phyloP scores from a whole-genome alignment of 352 stramenopile genomes.

The Pythium phragmitis region DNA sequence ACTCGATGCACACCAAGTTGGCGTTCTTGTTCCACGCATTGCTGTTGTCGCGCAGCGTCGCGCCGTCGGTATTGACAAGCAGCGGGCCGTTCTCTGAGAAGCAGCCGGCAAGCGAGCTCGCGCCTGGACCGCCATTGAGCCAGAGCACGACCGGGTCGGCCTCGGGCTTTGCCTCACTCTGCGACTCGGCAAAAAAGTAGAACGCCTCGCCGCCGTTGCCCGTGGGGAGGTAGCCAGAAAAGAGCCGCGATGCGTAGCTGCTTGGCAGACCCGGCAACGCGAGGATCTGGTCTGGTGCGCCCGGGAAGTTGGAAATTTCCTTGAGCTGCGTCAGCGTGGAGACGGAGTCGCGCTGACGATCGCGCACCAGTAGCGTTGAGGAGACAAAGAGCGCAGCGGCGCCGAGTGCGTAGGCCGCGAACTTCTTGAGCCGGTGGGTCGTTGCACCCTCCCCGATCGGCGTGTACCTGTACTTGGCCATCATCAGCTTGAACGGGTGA shows the following conservation, averaged over 20 bases:
- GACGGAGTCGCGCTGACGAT: neutral
- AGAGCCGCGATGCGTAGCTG: constrained; percentile 50
- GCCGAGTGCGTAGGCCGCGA: constrained; percentile 19
- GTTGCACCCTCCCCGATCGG: no score
- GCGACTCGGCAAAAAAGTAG: constrained; percentile 70
- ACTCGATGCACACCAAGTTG: constrained; percentile 63
- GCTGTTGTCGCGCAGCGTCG: constrained; percentile 41
- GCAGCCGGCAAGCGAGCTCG: constrained; percentile 54
- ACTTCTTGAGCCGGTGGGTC: constrained; percentile 17
- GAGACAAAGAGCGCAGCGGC: constrained; percentile 20
- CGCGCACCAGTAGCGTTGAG: neutral
- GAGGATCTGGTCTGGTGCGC: constrained; percentile 47
- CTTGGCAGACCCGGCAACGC: constrained; percentile 38
- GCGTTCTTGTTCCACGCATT: constrained; percentile 60
- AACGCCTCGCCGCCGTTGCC: constrained; percentile 56
- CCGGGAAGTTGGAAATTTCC: constrained; percentile 25
- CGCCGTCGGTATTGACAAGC: constrained; percentile 50
- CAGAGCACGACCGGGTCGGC: constrained; percentile 62
- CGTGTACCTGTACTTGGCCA: no score
- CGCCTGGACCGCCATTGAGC: constrained; percentile 68
- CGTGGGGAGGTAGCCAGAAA: constrained; percentile 57
- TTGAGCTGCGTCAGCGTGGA: constrained; percentile 10
- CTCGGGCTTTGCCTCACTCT: constrained; percentile 8
- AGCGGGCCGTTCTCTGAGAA: constrained; percentile 74
- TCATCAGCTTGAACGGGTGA: no score